Percentiles rank a stretch among this genome's conserved stretches.
Evolutionary conservation across 345 rosid species (phyloP).

Genomic region (Hypericum perforatum): DNA sequence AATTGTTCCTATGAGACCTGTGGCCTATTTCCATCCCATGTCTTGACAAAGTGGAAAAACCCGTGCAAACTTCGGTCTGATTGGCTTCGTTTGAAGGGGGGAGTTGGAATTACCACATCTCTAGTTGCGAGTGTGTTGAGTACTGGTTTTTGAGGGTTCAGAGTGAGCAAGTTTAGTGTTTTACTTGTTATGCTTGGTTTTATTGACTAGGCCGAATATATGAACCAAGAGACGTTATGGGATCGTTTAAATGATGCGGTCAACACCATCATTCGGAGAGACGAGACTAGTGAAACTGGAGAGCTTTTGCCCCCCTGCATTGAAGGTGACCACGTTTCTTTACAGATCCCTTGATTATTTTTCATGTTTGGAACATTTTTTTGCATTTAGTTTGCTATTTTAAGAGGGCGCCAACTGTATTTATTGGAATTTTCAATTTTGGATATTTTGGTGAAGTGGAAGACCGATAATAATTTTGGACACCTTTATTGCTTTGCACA

Average conservation of each 20-base stretch:
- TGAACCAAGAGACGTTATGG: slow-evolving; percentile 66
- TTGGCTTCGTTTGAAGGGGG: too few species aligned
- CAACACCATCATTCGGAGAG: slow-evolving; percentile 82
- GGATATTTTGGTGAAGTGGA: too few species aligned
- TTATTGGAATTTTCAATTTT: background rate
- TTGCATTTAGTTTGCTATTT: slow-evolving; percentile 1
- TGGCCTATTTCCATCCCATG: too few species aligned
- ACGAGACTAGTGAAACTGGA: slow-evolving; percentile 71
- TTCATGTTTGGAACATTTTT: slow-evolving; percentile 14
- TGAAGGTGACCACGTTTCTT: slow-evolving; percentile 51
- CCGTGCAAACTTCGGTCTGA: too few species aligned
- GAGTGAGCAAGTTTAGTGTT: too few species aligned
- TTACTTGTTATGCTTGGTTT: background rate
- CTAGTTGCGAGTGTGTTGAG: too few species aligned
- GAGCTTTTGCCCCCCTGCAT: slow-evolving; percentile 93
- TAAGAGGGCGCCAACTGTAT: background rate
- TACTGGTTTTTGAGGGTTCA: too few species aligned
- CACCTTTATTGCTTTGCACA: background rate
- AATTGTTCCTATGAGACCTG: too few species aligned
- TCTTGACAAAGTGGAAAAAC: too few species aligned
- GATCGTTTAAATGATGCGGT: slow-evolving; percentile 89
- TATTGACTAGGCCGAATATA: slow-evolving; percentile 60
- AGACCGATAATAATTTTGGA: background rate
- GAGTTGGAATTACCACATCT: too few species aligned
- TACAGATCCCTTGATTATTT: background rate